A percentile compares a stretch with the other conserved stretches of the same genome.
Evolutionary conservation across 176 grass and related monocot species (phyloP).

Genomic region (Hordeum marinum): DNA sequence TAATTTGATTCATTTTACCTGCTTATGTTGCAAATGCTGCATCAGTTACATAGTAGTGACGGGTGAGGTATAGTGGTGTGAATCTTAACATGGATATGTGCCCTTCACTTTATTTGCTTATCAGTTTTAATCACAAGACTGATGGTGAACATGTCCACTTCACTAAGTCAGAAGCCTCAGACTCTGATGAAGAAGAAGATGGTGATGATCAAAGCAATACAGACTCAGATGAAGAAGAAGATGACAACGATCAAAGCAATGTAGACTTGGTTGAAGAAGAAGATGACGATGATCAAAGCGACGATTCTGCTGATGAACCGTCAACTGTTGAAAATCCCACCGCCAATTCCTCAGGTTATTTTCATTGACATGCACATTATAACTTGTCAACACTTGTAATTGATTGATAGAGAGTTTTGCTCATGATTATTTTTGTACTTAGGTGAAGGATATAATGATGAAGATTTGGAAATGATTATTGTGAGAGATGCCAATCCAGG

Average conservation of each 20-base stretch:
- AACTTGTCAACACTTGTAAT: background rate
- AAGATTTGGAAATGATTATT: slow-evolving; percentile 89
- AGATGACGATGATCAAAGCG: slow-evolving; percentile 21
- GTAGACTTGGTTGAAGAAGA: slow-evolving; percentile 44
- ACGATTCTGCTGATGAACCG: slow-evolving; percentile 39
- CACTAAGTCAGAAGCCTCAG: slow-evolving; percentile 31
- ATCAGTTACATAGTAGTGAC: background rate
- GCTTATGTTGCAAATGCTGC: background rate
- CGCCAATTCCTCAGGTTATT: slow-evolving; percentile 52
- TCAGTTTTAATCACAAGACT: slow-evolving; percentile 98
- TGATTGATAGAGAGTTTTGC: background rate
- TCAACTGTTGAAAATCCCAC: slow-evolving; percentile 38
- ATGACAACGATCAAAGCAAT: background rate
- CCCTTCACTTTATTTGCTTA: background rate
- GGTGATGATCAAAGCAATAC: slow-evolving; percentile 32
- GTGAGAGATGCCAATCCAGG: slow-evolving; percentile 63
- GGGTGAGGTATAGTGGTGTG: background rate
- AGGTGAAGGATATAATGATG: slow-evolving; percentile 19
- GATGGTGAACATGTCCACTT: slow-evolving; percentile 88
- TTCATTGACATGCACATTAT: background rate
- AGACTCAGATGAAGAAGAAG: background rate
- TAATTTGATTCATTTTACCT: slow-evolving; percentile 1
- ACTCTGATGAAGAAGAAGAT: slow-evolving; percentile 48
- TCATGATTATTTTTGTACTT: slow-evolving; percentile 19
- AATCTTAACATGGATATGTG: slow-evolving; percentile 6